Percentiles rank a stretch among this genome's conserved stretches.
phyloP scores from a whole-genome alignment of 176 grass and related monocot species.

The Lolium rigidum region DNA sequence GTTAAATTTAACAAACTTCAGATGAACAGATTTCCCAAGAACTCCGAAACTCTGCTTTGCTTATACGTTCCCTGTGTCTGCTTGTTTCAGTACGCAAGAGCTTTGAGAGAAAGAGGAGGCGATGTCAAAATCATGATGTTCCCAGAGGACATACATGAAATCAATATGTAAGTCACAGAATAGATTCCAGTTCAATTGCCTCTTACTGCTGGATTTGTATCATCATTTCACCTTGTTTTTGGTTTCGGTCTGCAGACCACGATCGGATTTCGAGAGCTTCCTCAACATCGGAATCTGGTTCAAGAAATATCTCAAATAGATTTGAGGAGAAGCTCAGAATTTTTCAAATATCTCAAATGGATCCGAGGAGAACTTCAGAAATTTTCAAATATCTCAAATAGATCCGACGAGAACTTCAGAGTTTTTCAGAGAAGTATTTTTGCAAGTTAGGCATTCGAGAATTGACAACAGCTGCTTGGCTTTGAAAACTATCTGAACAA shows the following conservation, averaged over 20 bases:
- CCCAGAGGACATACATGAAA: constrained; percentile 67
- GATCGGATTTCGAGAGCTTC: constrained; percentile 79
- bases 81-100: constrained; percentile 51
- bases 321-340: neutral
- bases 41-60: neutral
- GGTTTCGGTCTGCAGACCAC: constrained; percentile 54
- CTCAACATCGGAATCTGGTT: constrained; percentile 96
- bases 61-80: neutral
- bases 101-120: constrained; percentile 51
- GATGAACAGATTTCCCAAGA: neutral
- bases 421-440: neutral
- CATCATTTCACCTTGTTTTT: neutral
- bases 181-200: neutral
- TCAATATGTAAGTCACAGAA: constrained; percentile 42
- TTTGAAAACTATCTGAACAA: too few species aligned
- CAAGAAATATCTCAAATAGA: constrained; percentile 59
- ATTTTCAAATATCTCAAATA: neutral
- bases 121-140: constrained; percentile 60
- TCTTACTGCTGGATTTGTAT: neutral
- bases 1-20: neutral
- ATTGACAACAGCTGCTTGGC: neutral
- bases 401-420: neutral
- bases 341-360: neutral
- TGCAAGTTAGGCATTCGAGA: neutral
- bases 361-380: neutral